Conservation (phyloP, 2,329 filamentous ascomycete species). For the Phaeoacremonium minimum region DNA sequence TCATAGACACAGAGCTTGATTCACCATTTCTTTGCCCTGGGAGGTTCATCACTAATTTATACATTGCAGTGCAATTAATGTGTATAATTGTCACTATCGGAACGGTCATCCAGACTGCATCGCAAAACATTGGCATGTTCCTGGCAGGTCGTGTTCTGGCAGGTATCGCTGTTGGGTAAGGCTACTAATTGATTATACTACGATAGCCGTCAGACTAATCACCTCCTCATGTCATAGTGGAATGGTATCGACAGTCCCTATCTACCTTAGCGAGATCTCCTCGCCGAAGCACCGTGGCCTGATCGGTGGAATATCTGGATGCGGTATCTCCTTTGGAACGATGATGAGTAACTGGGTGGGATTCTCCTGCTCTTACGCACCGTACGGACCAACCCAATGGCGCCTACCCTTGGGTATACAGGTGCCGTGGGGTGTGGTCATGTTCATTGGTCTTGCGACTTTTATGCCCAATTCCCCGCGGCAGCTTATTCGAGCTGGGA, state of each 20-base stretch:
- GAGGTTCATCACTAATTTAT: too few species aligned
- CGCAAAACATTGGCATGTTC: constrained; percentile 51
- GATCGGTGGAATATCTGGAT: constrained; percentile 48
- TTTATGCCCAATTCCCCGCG: constrained; percentile 53
- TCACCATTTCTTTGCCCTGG: too few species aligned
- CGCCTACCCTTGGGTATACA: constrained; percentile 49
- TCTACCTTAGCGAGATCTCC: constrained; percentile 52
- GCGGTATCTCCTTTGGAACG: constrained; percentile 50
- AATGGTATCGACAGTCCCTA: constrained; percentile 46
- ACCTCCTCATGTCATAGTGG: constrained; percentile 29
- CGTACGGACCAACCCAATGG: constrained; percentile 50
- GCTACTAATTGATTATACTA: neutral
- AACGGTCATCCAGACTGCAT: constrained; percentile 47
- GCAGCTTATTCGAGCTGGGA: constrained; percentile 45
- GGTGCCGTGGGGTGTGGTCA: constrained; percentile 50
- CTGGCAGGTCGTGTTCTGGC: constrained; percentile 42
- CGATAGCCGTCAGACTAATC: neutral
- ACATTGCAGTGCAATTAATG: constrained; percentile 48
- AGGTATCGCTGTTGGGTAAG: constrained; percentile 39
- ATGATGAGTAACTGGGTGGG: constrained; percentile 56
- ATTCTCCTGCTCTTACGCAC: constrained; percentile 47
- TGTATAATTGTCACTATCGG: constrained; percentile 51
- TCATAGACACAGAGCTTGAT: too few species aligned
- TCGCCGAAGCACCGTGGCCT: constrained; percentile 42
- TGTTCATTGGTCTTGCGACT: constrained; percentile 47